Conservation (phyloP, 202 grass and related monocot genomes). For the Setaria italica region DNA sequence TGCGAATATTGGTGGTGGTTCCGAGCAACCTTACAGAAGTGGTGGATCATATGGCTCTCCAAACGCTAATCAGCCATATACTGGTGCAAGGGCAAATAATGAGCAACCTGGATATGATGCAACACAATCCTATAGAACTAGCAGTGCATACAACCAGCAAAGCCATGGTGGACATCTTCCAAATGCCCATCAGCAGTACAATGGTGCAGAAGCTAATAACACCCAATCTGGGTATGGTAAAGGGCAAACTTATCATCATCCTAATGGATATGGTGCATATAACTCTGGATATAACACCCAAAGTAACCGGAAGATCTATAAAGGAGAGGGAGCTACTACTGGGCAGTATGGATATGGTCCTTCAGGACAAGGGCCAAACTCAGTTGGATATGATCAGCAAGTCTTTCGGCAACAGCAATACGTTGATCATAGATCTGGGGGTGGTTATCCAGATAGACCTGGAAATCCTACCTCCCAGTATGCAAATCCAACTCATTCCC, state of each 20-base stretch:
- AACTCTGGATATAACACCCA: constrained; percentile 35
- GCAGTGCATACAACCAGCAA: constrained; percentile 40
- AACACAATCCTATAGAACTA: constrained; percentile 42
- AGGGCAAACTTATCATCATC: constrained; percentile 5
- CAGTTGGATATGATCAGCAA: constrained; percentile 49
- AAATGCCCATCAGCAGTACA: constrained; percentile 38
- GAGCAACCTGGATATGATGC: constrained; percentile 37
- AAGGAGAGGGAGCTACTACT: constrained; percentile 12
- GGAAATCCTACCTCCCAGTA: constrained; percentile 36
- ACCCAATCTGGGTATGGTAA: constrained; percentile 28
- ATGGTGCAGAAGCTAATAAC: constrained; percentile 41
- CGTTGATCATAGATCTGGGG: constrained; percentile 42
- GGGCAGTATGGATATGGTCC: constrained; percentile 41
- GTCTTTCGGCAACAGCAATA: constrained; percentile 42
- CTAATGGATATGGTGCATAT: constrained; percentile 34
- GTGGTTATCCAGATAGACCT: constrained; percentile 33
- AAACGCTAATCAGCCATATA: constrained; percentile 38
- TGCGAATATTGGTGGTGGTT: constrained; percentile 19
- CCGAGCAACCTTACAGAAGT: constrained; percentile 40
- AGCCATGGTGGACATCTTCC: constrained; percentile 30
- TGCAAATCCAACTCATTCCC: constrained; percentile 38
- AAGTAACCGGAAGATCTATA: constrained; percentile 48
- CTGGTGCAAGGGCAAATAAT: constrained; percentile 31
- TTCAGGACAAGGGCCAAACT: constrained; percentile 44
- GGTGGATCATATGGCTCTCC: constrained; percentile 36